Conservation (phyloP, 768 basidiomycete species). For the Lentinula lateritia region DNA sequence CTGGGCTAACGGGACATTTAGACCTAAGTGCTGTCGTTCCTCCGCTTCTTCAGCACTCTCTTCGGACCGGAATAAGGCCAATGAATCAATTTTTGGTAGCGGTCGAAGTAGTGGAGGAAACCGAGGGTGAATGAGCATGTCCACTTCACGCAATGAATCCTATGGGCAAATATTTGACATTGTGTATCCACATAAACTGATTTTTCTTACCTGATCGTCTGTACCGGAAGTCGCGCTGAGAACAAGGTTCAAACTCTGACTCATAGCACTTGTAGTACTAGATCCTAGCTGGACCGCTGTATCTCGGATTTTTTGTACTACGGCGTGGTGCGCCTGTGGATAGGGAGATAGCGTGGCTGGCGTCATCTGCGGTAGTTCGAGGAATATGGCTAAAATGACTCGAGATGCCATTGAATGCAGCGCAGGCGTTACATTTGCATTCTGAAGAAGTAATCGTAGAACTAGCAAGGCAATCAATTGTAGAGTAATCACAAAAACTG, state of each 20-base stretch:
- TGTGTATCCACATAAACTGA: too few species aligned
- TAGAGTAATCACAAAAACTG: not conserved
- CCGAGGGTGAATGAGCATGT: slow-evolving; percentile 72
- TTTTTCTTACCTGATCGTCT: slow-evolving; percentile 24
- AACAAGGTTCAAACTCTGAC: slow-evolving; percentile 55
- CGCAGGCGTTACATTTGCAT: slow-evolving; percentile 44
- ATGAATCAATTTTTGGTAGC: slow-evolving; percentile 54
- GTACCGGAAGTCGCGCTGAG: slow-evolving; percentile 30
- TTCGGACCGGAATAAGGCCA: slow-evolving; percentile 58
- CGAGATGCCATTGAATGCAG: slow-evolving; percentile 57
- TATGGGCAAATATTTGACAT: not conserved
- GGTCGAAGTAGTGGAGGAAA: slow-evolving; percentile 70
- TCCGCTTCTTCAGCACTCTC: slow-evolving; percentile 60
- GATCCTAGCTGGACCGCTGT: slow-evolving; percentile 44
- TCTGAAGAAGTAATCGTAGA: slow-evolving; percentile 39
- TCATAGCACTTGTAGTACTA: slow-evolving; percentile 54
- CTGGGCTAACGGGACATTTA: slow-evolving; percentile 15
- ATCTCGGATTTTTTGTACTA: slow-evolving; percentile 41
- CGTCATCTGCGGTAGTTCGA: slow-evolving; percentile 52
- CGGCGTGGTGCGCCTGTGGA: slow-evolving; percentile 36
- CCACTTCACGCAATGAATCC: slow-evolving; percentile 28
- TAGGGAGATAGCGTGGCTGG: slow-evolving; percentile 52
- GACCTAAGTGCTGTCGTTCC: slow-evolving; percentile 33
- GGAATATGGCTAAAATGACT: slow-evolving; percentile 48
- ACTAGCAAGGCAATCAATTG: slow-evolving; percentile 30